A percentile compares a stretch with the other conserved stretches of the same genome.
Evolutionary conservation across 2,329 filamentous ascomycete genomes (phyloP).

Genomic region (Fusarium domesticum): DNA sequence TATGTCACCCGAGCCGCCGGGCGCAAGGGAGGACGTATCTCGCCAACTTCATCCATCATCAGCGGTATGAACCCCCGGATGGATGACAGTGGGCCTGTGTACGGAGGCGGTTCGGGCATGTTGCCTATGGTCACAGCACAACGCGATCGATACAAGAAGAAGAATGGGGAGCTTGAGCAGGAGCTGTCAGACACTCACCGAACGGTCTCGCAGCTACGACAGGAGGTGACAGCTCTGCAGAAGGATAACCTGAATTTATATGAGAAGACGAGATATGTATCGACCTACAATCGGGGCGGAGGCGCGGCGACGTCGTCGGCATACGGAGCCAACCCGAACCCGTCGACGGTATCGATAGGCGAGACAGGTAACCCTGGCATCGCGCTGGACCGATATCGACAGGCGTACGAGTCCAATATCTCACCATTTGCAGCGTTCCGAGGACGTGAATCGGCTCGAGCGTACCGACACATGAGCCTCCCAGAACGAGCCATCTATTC

Average conservation of each 20-base stretch:
- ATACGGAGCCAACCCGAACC: constrained; percentile 70
- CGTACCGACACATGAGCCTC: constrained; percentile 88
- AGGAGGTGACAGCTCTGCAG: constrained; percentile 87
- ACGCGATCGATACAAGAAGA: constrained; percentile 96
- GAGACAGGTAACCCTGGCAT: constrained; percentile 57
- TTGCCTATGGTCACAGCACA: constrained; percentile 98
- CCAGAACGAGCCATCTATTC: constrained; percentile 89
- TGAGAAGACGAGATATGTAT: constrained; percentile 96
- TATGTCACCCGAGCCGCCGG: constrained; percentile 65
- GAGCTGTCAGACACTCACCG: constrained; percentile 83
- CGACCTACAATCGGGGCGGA: constrained; percentile 78
- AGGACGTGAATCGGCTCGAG: constrained; percentile 85
- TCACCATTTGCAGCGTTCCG: constrained; percentile 95
- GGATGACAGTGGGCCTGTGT: constrained; percentile 56
- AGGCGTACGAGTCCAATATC: constrained; percentile 91
- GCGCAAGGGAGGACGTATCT: constrained; percentile 67
- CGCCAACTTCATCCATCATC: constrained; percentile 96
- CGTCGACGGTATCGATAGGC: constrained; percentile 64
- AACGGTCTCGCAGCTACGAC: constrained; percentile 78
- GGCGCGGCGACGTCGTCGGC: constrained; percentile 60
- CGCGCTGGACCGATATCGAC: constrained; percentile 79
- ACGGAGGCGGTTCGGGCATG: constrained; percentile 76
- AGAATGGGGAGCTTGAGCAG: constrained; percentile 84
- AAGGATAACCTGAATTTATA: constrained; percentile 96
- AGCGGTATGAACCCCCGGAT: constrained; percentile 81